Evolutionary conservation across 106 monocot species (phyloP), one percentile per base, ranked within the genome.

Genomic region (Chionographis japonica): DNA sequence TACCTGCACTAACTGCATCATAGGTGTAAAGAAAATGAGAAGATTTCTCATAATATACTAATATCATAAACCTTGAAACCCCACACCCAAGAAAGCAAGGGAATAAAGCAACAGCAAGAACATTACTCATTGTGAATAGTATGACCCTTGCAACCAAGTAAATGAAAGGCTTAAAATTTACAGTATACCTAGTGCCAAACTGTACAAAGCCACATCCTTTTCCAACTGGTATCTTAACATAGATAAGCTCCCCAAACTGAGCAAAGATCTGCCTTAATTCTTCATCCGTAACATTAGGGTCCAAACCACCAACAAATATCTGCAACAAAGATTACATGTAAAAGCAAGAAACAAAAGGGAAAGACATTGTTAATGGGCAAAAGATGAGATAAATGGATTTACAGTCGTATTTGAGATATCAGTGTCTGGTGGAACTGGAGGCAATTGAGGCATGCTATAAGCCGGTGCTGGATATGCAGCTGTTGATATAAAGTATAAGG

Each of bases 171-270:
- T 46, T 46, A 27, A 5, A 46, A 13, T 72, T 53, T 37, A 11
- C 14, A 19, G 12, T 15, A 40, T 82, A 97, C 95, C 92, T 92
- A 18, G 80, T 27, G 27, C 67, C 71, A 77, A 83, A 97, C 67
- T 97, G 95, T 38, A 97, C 92, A 84, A 97, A 92, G 52, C 92
- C 95, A 61, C 95, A 97, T 72, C 89, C 95, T 82, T 85, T 97
- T 72, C 82, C 89, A 50, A 64, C 72, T 58, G 91, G 95, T 62
- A 92, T 85, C 72, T 97, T 89, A 50, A 82, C 89, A 83, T 89
- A 92, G 17, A 83, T 65, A 72, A 89, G 75, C 43, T 97, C 95
- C 12, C 95, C 95, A 84, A 89, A 86, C 54, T 89, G 95, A 7
- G 82, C 63, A 79, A 86, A 97, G 18, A 89, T 83, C 61, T 89